These are phyloP conservation scores for Corrigiola litoralis DNA, from an alignment of 179 eudicot genomes.

Conservation along the genomic window DNA sequence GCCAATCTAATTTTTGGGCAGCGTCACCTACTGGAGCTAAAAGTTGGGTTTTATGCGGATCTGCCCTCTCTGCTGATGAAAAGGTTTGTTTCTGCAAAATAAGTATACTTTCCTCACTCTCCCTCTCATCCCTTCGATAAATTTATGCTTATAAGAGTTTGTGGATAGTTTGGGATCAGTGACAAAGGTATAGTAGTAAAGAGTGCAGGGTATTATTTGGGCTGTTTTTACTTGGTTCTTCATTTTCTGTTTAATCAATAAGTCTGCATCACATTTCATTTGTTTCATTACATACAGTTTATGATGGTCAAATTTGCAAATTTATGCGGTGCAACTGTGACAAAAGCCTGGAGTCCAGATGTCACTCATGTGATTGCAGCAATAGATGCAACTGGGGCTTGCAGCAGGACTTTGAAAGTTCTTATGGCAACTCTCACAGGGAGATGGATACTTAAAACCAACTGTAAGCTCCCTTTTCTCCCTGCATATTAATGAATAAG, in stretches of 20 bases:
- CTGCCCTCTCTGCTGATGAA: constrained; percentile 74
- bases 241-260: too few species aligned
- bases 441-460: constrained; percentile 69
- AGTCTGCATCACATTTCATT: background rate
- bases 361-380: constrained; percentile 94
- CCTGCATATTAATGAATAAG: background rate
- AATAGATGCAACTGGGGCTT: constrained; percentile 82
- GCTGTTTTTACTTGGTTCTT: too few species aligned
- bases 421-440: constrained; percentile 87
- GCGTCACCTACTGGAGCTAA: constrained; percentile 33
- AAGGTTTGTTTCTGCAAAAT: constrained; percentile 46
- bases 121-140: background rate
- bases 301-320: constrained; percentile 56
- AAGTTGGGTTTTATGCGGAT: constrained; percentile 75
- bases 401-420: constrained; percentile 73
- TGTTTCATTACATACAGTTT: constrained; percentile 29
- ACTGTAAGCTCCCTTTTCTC: constrained; percentile 50
- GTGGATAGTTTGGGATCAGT: too few species aligned
- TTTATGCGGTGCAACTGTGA: constrained; percentile 63
- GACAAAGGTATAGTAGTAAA: too few species aligned
- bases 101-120: background rate
- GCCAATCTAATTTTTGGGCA: constrained; percentile 36
- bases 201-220: too few species aligned
- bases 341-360: constrained; percentile 59
- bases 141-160: too few species aligned